A percentile compares a stretch with the other conserved stretches of the same genome.
phyloP scores from a whole-genome alignment of 352 stramenopile species.

The Phytophthora colocasiae region DNA sequence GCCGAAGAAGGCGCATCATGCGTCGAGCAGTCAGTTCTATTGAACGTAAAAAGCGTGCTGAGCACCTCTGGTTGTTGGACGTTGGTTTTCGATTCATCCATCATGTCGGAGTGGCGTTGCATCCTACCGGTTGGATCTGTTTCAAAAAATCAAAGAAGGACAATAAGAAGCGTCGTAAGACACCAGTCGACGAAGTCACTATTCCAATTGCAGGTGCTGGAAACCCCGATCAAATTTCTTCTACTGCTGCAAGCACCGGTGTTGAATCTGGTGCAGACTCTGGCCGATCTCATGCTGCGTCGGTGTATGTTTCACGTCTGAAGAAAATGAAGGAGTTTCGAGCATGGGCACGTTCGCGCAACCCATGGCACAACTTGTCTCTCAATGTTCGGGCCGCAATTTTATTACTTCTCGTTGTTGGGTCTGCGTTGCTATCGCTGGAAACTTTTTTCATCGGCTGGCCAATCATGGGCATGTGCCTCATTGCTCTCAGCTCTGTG shows the following conservation, averaged over 20 bases:
- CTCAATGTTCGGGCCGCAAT: conserved; percentile 51
- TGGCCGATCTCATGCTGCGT: conserved; percentile 16
- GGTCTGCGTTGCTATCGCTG: conserved; percentile 64
- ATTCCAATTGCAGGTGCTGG: conserved; percentile 36
- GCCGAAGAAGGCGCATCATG: conserved; percentile 61
- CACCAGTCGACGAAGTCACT: conserved; percentile 28
- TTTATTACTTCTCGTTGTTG: conserved; percentile 63
- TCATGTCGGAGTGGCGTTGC: conserved; percentile 56
- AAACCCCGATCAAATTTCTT: conserved; percentile 15
- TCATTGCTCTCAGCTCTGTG: conserved; percentile 70
- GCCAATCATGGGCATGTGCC: conserved; percentile 75
- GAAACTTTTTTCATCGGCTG: conserved; percentile 72
- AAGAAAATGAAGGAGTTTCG: conserved; percentile 54
- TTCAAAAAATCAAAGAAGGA: conserved; percentile 26
- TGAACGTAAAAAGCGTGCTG: conserved; percentile 66
- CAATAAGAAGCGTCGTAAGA: conserved; percentile 30
- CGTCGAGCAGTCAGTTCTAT: conserved; percentile 57
- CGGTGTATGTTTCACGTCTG: conserved; percentile 34
- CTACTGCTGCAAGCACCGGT: conserved; percentile 7
- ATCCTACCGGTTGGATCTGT: conserved; percentile 48
- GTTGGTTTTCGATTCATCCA: conserved; percentile 80
- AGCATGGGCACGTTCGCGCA: conserved; percentile 41
- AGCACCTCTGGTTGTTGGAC: conserved; percentile 77
- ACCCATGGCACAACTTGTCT: conserved; percentile 67
- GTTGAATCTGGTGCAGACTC: conserved; percentile 9